Conservation (phyloP, 441 rosid species). For the Erodium trifolium region DNA sequence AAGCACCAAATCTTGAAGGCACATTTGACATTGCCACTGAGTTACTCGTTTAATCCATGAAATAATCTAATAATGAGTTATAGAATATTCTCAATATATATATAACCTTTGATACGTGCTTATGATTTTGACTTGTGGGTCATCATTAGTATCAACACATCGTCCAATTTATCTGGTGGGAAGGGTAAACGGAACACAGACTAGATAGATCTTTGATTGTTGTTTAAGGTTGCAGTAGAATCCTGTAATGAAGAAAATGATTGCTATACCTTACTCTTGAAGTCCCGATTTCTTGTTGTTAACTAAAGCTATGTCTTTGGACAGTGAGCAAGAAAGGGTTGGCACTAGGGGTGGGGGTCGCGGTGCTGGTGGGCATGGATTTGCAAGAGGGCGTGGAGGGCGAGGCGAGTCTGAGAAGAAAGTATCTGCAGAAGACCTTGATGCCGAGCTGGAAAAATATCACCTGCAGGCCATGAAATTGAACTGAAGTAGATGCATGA, state of each 20-base stretch:
- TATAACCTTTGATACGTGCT: too few relatives aligned
- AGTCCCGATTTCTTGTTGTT: not conserved
- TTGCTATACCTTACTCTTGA: not conserved
- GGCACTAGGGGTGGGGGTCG: conserved; percentile 1
- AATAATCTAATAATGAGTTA: not conserved
- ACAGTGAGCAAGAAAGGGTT: conserved; percentile 7
- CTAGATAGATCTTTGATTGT: not conserved
- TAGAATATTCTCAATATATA: not conserved
- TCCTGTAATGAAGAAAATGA: not conserved
- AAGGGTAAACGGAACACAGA: not conserved
- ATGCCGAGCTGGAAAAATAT: conserved; percentile 21
- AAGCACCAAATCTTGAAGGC: not conserved
- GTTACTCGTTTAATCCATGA: too few relatives aligned
- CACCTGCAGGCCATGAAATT: conserved; percentile 17
- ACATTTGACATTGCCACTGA: not conserved
- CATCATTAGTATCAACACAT: not conserved
- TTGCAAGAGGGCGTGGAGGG: conserved; percentile 2
- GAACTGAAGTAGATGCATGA: conserved; percentile 8
- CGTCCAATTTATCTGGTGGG: not conserved
- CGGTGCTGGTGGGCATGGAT: not conserved
- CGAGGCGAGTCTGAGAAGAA: conserved; percentile 1
- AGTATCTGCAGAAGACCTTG: conserved; percentile 21
- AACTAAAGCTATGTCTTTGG: not conserved
- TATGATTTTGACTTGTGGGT: not conserved
- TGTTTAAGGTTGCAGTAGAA: not conserved